Evolutionary conservation across 2,329 filamentous ascomycete genomes (phyloP), one percentile per base, ranked within the genome.

Genomic region (Mycosphaerella sp.): DNA sequence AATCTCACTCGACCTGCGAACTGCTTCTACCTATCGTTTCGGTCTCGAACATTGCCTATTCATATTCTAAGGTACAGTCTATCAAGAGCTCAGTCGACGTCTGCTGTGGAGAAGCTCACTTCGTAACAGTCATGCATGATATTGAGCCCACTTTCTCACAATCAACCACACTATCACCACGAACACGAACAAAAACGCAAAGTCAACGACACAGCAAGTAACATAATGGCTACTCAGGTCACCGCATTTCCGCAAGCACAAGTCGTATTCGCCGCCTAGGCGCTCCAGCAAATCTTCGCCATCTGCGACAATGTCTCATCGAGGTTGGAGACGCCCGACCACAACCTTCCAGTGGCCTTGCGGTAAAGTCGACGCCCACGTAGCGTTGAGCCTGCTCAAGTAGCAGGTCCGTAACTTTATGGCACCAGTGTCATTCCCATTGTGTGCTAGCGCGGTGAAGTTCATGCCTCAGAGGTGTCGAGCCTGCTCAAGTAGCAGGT

Each of bases 161-260:
- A 35, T 16, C 43, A 36, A 14, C 43, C 41, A 50, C 27, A 21
- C 3, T 28, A 39, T 42, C 48, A 21, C 14, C 48, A 44, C 35
- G 32, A 34, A 34, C 44, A n/a, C n/a, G n/a, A n/a, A n/a, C n/a
- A n/a, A n/a, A n/a, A n/a, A n/a, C n/a, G n/a, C n/a, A n/a, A 35
- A 1, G 13, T 32, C 44, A 43, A 40, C 39, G 50, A 36, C 45
- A 45, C 50, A 49, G 40, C 27, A 49, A 53, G 45, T 53, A 53
- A 53, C 45, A 49, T n/a, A n/a, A 60, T 49, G 36, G 52, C 56
- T 46, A 59, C 49, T 16, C 59, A 57, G 14, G 50, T 55, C 10
- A 58, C 49, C 36, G 21, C 35, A n/a, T 16, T n/a, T 32, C 41
- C 27, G 41, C 49, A 44, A 36, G 14, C 42, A 41, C 49, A 44